phyloP scores from a whole-genome alignment of 352 stramenopile species.

The Elongisporangium anandrum region DNA sequence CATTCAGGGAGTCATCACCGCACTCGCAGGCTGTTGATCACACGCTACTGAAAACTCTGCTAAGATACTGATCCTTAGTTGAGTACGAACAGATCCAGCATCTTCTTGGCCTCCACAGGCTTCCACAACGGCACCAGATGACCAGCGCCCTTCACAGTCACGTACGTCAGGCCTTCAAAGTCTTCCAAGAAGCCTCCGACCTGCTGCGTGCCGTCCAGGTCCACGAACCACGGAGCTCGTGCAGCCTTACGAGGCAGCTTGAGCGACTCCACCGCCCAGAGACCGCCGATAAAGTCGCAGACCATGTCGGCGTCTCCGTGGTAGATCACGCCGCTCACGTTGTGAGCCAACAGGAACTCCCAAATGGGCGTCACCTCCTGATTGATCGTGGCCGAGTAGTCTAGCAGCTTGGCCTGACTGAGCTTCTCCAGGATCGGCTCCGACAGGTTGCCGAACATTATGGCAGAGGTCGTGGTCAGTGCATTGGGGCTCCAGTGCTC shows the following conservation, averaged over 20 bases:
- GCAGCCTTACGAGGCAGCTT: constrained; percentile 32
- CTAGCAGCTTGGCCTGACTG: constrained; percentile 28
- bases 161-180: constrained; percentile 81
- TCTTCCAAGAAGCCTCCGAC: constrained; percentile 80
- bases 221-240: constrained; percentile 36
- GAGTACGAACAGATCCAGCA: constrained; percentile 69
- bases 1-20: too few species aligned
- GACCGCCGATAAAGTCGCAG: constrained; percentile 59
- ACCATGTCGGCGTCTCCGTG: constrained; percentile 69
- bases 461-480: constrained; percentile 37
- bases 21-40: too few species aligned
- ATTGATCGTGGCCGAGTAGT: constrained; percentile 47
- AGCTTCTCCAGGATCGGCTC: constrained; percentile 27
- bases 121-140: constrained; percentile 88
- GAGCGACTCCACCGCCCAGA: constrained; percentile 69
- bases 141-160: constrained; percentile 89
- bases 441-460: constrained; percentile 27
- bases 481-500: constrained; percentile 36
- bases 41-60: neutral
- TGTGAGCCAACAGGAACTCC: constrained; percentile 40
- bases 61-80: constrained; percentile 13
- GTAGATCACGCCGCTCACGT: constrained; percentile 60
- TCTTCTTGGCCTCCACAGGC: constrained; percentile 55
- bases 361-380: constrained; percentile 51
- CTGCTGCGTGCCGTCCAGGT: constrained; percentile 41